phyloP scores from a whole-genome alignment of 2,329 filamentous ascomycete species.

The Thermothelomyces thermophilus region DNA sequence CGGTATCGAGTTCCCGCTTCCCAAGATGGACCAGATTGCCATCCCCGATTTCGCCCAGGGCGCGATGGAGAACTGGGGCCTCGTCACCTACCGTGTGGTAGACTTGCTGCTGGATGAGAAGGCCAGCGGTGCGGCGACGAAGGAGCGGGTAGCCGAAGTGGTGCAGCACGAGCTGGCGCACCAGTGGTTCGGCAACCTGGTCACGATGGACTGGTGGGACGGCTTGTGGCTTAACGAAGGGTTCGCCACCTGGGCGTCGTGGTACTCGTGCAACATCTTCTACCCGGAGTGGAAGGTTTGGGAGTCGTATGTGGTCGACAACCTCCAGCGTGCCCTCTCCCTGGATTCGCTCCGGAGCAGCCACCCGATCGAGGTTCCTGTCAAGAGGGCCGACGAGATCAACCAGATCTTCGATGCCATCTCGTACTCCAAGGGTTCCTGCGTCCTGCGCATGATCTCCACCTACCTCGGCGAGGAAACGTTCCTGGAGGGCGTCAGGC shows the following conservation, averaged over 20 bases:
- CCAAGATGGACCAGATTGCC: conserved; percentile 95
- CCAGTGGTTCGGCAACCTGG: conserved; percentile 88
- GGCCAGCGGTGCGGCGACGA: conserved; percentile 78
- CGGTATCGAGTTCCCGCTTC: conserved; percentile 75
- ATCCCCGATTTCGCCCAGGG: conserved; percentile 94
- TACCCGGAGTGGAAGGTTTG: conserved; percentile 98
- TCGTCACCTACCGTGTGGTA: conserved; percentile 91
- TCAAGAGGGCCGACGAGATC: conserved; percentile 91
- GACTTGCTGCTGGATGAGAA: conserved; percentile 89
- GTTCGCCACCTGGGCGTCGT: conserved; percentile 82
- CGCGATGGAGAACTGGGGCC: conserved; percentile 98
- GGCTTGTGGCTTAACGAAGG: conserved; percentile 87
- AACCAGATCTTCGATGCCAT: conserved; percentile 98
- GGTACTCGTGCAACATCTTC: conserved; percentile 87
- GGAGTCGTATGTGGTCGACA: conserved; percentile 91
- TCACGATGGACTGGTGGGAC: conserved; percentile 95
- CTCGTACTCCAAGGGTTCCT: conserved; percentile 94
- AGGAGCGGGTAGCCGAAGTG: conserved; percentile 89
- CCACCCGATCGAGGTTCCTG: conserved; percentile 92
- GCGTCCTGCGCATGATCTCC: conserved; percentile 93
- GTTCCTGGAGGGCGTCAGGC: conserved; percentile 86
- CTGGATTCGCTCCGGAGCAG: conserved; percentile 90
- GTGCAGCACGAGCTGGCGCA: conserved; percentile 95
- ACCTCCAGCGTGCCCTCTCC: conserved; percentile 77
- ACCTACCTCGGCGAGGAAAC: conserved; percentile 88